Percentiles rank a stretch among this genome's conserved stretches.
Evolutionary conservation across 2,329 filamentous ascomycete species (phyloP).

Genomic region (Alternaria arborescens): DNA sequence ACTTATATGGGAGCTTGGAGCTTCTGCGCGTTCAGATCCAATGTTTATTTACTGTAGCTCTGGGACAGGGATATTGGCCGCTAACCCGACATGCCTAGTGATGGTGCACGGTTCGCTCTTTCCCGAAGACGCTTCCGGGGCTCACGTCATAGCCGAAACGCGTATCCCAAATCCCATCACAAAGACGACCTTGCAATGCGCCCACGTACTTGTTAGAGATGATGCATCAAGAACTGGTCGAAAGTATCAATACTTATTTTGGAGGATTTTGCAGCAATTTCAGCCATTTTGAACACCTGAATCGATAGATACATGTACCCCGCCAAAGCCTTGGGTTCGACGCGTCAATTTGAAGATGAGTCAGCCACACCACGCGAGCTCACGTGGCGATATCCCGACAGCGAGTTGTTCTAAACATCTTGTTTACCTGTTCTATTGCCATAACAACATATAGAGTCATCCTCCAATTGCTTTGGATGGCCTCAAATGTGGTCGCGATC

Average conservation of each 20-base stretch:
- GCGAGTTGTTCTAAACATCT: constrained; percentile 22
- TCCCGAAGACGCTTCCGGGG: not conserved
- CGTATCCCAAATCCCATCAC: constrained; percentile 24
- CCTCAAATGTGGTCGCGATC: constrained; percentile 27
- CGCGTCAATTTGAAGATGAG: constrained; percentile 8
- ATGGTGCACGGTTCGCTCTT: constrained; percentile 17
- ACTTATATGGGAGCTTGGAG: constrained; percentile 38
- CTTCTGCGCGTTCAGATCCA: constrained; percentile 21
- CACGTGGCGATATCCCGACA: constrained; percentile 21
- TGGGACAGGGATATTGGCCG: constrained; percentile 14
- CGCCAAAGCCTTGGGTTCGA: constrained; percentile 1
- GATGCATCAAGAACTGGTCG: not conserved
- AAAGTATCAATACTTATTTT: not conserved
- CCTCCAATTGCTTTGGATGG: constrained; percentile 22
- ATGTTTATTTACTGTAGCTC: constrained; percentile 24
- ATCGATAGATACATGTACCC: not conserved
- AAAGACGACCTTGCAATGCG: constrained; percentile 27
- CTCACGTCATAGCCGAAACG: constrained; percentile 28
- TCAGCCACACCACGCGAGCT: constrained; percentile 14
- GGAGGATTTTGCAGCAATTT: not conserved
- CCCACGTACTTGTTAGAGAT: constrained; percentile 13
- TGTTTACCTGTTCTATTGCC: constrained; percentile 26
- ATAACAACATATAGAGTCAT: constrained; percentile 22
- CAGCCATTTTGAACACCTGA: not conserved
- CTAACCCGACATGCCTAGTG: constrained; percentile 16